Base-by-base conservation (phyloP, 108 stramenopile genomes). In the Conticribra guillardii region DNA sequence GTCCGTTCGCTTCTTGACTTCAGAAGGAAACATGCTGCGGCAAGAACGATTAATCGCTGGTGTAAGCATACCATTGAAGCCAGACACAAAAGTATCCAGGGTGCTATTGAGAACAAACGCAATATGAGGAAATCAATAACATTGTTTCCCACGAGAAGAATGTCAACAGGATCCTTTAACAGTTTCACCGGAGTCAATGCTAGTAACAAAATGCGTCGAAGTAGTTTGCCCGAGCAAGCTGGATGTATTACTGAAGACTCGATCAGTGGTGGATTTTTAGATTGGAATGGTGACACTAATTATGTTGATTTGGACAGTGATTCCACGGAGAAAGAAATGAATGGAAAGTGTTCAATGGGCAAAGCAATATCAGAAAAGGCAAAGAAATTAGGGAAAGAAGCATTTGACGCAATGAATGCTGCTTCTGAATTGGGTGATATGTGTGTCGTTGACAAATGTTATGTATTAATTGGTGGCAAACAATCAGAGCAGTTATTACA, bases 391-490 rank as follows among this genome's bases (percentile, higher is more conserved):
- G 69, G 34, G 17, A 41, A 53, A 27, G 69, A 71, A 71, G 60
- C 60, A 1, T 71, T 31, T 28, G 33, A 60, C 3, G 21, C 2
- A 15, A 73, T 65, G 72, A 21, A 48, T 3, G 32, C 22, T 1
- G 18, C 11, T 24, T 33, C 22, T 23, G 17, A 45, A 22, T 18
- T 34, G 22, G 64, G 64, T 14, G 72, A 65, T 16, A 47, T 23
- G 19, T 24, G 22, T 30, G 11, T 73, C 15, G 64, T 65, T 2
- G 26, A 73, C 22, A 54, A 56, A 28, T 73, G 72, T 32, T 73
- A 65, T 19, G 59, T 73, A 11, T 32, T 73, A 62, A 55, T 73
- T 17, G 72, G 72, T 32, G 64, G 56, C 1, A 54, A 56, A 22
- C 54, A 64, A 41, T 26, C 34, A 17, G 54, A 73, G 28, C 72